Percentiles rank a stretch among this genome's conserved stretches.
Conservation (phyloP, 306 rosid genomes). For the Begonia fuchsioides region DNA sequence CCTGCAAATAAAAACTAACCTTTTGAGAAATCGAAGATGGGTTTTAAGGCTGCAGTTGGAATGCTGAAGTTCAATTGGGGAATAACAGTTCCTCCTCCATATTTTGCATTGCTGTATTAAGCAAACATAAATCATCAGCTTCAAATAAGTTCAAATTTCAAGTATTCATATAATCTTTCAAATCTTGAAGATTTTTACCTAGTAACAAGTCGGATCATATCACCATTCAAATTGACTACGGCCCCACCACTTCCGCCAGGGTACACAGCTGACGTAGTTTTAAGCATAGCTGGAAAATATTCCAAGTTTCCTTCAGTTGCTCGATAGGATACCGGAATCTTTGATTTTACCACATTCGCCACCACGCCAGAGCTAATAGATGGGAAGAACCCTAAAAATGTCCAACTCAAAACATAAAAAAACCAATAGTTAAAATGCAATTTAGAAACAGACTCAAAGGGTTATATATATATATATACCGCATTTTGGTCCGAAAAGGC, state of each 20-base stretch:
- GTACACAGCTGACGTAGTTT: slow-evolving; percentile 92
- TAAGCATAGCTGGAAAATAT: slow-evolving; percentile 64
- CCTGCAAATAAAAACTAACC: slow-evolving; percentile 18
- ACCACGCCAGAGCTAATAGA: slow-evolving; percentile 83
- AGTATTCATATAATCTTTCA: not conserved
- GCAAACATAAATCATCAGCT: not conserved
- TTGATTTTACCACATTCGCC: slow-evolving; percentile 68
- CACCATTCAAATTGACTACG: slow-evolving; percentile 70
- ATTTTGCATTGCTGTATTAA: slow-evolving; percentile 78
- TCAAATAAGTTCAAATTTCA: not conserved
- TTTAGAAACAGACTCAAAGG: not conserved
- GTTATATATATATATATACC: slow-evolving; percentile 44
- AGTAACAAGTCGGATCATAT: slow-evolving; percentile 86
- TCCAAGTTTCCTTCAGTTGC: slow-evolving; percentile 20
- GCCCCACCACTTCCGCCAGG: slow-evolving; percentile 99
- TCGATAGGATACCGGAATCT: slow-evolving; percentile 34
- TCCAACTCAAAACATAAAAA: slow-evolving; percentile 5
- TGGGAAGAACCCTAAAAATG: slow-evolving; percentile 50
- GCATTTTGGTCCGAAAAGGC: slow-evolving; percentile 80
- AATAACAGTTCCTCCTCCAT: slow-evolving; percentile 70
- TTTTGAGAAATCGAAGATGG: slow-evolving; percentile 53
- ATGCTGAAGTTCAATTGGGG: slow-evolving; percentile 94
- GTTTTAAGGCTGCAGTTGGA: slow-evolving; percentile 65
- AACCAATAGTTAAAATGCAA: slow-evolving; percentile 2
- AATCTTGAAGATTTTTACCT: slow-evolving; percentile 27